Evolutionary conservation across 1,284 basidiomycete species (phyloP), one percentile per base, ranked within the genome.

Genomic region (Heterobasidion irregulare): DNA sequence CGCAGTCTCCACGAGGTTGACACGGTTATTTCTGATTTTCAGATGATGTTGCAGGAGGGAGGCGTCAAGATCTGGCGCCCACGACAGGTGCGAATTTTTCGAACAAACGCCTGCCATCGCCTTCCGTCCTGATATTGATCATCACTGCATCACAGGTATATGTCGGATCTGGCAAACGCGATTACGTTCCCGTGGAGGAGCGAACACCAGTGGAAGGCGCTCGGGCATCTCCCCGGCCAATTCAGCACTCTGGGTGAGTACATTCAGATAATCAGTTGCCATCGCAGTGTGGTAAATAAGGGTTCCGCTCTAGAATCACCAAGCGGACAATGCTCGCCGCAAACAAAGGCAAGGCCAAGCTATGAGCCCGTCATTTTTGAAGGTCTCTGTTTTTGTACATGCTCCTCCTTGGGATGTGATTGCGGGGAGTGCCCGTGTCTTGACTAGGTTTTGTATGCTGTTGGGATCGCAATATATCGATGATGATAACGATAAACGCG

Each of bases 61-160:
- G 89, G 89, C 52, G 90, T 94, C 57, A 94, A 93, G 71, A 94
- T 94, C 62, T 94, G 92, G 92, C 76, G 91, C 46, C 92, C 91
- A 45, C 77, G 86, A 63, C 90, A 94, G 77, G 82, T 90, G 67
- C 60, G 71, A 59, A 50, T 49, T 34, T 50, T 13, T 4, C 8
- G 12, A 36, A 13, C 8, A 26, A 55, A 32, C 45, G 53, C 33
- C 33, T 32, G 15, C 35, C 16, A 52, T 32, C n/a, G 34, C 7
- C 18, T 6, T 44, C 8, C 48, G 18, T 46, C n/a, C 48, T 46
- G 47, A 43, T 10, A 58, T 26, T 56, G 54, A 55, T 56, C 43
- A 48, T 56, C 19, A 34, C 16, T 13, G 9, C 9, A 33, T 33
- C 50, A 38, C 65, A 86, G 83, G 79, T 94, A 52, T 94, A 90